Evolutionary conservation across 345 rosid genomes (phyloP).

Genomic region (Sisymbrium altissimum): DNA sequence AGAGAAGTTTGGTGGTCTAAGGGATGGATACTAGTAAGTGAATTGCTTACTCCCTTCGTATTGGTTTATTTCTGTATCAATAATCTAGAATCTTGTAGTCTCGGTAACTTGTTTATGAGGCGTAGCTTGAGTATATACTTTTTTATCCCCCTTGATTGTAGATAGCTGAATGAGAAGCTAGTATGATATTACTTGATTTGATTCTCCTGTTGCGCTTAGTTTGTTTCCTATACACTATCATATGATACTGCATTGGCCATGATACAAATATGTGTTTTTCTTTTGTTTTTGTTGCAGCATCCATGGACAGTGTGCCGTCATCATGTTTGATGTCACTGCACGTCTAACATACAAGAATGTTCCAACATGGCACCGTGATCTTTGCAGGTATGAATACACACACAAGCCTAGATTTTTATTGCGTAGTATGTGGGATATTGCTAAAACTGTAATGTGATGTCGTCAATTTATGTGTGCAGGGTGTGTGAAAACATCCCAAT

Average conservation of each 20-base stretch:
- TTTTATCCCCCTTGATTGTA: too few species aligned
- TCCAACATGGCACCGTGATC: constrained; percentile 98
- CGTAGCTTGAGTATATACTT: not conserved
- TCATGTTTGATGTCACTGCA: constrained; percentile 98
- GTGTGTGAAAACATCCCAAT: constrained; percentile 90
- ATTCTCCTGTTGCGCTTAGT: too few species aligned
- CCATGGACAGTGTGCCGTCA: constrained; percentile 96
- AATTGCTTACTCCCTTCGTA: not conserved
- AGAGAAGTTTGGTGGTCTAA: constrained; percentile 93
- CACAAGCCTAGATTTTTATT: not conserved
- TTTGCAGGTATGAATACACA: constrained; percentile 62
- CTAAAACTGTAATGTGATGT: not conserved
- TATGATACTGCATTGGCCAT: not conserved
- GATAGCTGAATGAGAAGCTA: too few species aligned
- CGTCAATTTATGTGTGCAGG: constrained; percentile 27
- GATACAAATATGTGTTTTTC: not conserved
- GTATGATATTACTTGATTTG: too few species aligned
- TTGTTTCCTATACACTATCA: too few species aligned
- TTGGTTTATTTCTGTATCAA: not conserved
- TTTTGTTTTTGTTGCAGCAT: constrained; percentile 50
- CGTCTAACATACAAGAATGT: constrained; percentile 97
- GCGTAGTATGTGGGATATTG: not conserved
- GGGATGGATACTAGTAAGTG: constrained; percentile 97
- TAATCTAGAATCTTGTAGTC: not conserved
- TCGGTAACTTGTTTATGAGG: not conserved